Conservation (phyloP, 345 rosid genomes). For the Populus alba region DNA sequence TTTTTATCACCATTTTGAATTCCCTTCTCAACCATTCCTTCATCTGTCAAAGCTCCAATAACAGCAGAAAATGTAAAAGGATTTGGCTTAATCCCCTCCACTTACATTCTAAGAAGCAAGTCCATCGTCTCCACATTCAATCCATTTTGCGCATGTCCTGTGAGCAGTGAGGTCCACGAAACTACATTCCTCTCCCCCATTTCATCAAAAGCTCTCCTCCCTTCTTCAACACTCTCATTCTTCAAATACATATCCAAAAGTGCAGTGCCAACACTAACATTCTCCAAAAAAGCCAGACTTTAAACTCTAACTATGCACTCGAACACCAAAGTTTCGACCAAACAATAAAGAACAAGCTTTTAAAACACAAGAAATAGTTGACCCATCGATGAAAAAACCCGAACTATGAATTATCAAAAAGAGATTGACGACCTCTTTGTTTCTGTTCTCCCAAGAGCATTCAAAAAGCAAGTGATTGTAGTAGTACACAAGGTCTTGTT, state of each 20-base stretch:
- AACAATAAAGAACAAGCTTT: slow-evolving; percentile 59
- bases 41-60: slow-evolving; percentile 62
- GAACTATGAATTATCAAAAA: slow-evolving; percentile 48
- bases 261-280: slow-evolving; percentile 76
- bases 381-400: slow-evolving; percentile 50
- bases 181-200: slow-evolving; percentile 68
- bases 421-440: slow-evolving; percentile 49
- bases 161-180: slow-evolving; percentile 82
- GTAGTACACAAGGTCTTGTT: slow-evolving; percentile 16
- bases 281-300: slow-evolving; percentile 55
- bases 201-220: slow-evolving; percentile 58
- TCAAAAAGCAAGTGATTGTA: slow-evolving; percentile 48
- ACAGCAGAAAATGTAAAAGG: slow-evolving; percentile 61
- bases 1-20: slow-evolving; percentile 53
- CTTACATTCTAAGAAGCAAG: slow-evolving; percentile 52
- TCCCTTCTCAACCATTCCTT: slow-evolving; percentile 48
- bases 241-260: slow-evolving; percentile 77
- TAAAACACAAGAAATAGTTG: slow-evolving; percentile 58
- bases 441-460: slow-evolving; percentile 48
- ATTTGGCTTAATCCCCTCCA: slow-evolving; percentile 58
- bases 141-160: slow-evolving; percentile 57
- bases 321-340: slow-evolving; percentile 52
- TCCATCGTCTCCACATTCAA: slow-evolving; percentile 41
- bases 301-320: slow-evolving; percentile 54
- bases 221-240: slow-evolving; percentile 46